Conservation (phyloP, 208 protist species). For the Wallacemonas sp. region DNA sequence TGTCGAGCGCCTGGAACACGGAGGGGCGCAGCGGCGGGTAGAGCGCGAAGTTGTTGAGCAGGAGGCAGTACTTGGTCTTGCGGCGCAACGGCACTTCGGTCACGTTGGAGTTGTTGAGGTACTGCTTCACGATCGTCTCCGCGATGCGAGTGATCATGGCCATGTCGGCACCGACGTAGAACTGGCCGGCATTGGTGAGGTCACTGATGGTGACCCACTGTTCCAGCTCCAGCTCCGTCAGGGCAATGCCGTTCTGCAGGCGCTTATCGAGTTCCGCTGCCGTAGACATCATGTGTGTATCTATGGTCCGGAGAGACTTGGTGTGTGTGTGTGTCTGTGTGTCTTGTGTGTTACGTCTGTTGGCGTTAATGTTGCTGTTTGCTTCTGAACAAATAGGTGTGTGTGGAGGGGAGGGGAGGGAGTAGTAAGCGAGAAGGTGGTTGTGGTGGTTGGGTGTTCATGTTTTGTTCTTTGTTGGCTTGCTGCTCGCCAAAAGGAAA, state of each 20-base stretch:
- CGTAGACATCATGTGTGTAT: conserved; percentile 34
- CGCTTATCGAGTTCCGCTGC: conserved; percentile 51
- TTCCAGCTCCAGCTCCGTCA: conserved; percentile 61
- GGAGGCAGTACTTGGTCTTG: conserved; percentile 85
- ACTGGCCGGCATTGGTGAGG: conserved; percentile 41
- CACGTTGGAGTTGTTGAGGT: conserved; percentile 80
- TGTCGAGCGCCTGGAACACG: conserved; percentile 79
- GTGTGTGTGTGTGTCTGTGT: background rate
- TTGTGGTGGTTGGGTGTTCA: no score
- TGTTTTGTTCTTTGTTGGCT: no score
- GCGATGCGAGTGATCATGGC: conserved; percentile 30
- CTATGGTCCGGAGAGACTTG: background rate
- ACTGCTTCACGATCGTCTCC: conserved; percentile 55
- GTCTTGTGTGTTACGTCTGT: conserved; percentile 12
- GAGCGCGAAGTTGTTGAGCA: conserved; percentile 91
- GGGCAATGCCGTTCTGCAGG: conserved; percentile 36
- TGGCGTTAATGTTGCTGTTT: no score
- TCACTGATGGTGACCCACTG: conserved; percentile 76
- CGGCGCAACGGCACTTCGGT: conserved; percentile 72
- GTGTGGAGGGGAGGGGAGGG: no score
- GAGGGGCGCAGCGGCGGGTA: conserved; percentile 62
- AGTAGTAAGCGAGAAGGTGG: no score
- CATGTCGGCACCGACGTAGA: conserved; percentile 43
- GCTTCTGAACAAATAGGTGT: no score
- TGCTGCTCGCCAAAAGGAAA: no score